Evolutionary conservation across 257 asterid species (phyloP).

Genomic region (Fraxinus pennsylvanica): DNA sequence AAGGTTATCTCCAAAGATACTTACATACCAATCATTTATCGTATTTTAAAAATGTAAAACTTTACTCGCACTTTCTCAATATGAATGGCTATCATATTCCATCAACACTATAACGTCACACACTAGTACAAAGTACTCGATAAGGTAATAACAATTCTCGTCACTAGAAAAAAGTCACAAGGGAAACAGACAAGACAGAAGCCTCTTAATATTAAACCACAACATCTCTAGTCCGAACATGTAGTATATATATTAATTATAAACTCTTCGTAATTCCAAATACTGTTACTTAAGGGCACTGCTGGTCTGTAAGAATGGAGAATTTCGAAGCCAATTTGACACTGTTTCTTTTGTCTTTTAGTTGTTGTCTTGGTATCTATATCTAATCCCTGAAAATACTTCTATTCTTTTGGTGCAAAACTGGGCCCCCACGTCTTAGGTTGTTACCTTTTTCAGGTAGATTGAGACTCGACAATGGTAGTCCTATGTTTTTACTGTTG

Average conservation of each 20-base stretch:
- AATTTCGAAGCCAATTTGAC: slow-evolving; percentile 36
- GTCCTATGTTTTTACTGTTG: slow-evolving; percentile 20
- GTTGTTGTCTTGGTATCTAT: slow-evolving; percentile 39
- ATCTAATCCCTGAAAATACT: slow-evolving; percentile 6
- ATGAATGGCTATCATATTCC: too few relatives aligned
- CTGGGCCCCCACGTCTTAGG: not conserved
- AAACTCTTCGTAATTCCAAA: slow-evolving; percentile 25
- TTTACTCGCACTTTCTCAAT: too few relatives aligned
- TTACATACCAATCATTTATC: too few relatives aligned
- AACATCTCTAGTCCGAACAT: too few relatives aligned
- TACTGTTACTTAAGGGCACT: not conserved
- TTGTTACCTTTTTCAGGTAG: not conserved
- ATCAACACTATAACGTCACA: too few relatives aligned
- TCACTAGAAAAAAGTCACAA: too few relatives aligned
- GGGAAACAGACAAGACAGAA: too few relatives aligned
- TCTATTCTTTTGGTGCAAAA: slow-evolving; percentile 28
- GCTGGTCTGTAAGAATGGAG: slow-evolving; percentile 28
- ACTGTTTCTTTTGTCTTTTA: slow-evolving; percentile 40
- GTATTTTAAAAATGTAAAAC: too few relatives aligned
- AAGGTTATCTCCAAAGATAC: too few relatives aligned
- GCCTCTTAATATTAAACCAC: too few relatives aligned
- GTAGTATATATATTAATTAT: not conserved
- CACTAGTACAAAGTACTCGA: too few relatives aligned
- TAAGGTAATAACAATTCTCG: too few relatives aligned
- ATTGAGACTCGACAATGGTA: slow-evolving; percentile 9